Evolutionary conservation across 345 rosid genomes (phyloP), one percentile per base, ranked within the genome.

Genomic region (Lumnitzera littorea): DNA sequence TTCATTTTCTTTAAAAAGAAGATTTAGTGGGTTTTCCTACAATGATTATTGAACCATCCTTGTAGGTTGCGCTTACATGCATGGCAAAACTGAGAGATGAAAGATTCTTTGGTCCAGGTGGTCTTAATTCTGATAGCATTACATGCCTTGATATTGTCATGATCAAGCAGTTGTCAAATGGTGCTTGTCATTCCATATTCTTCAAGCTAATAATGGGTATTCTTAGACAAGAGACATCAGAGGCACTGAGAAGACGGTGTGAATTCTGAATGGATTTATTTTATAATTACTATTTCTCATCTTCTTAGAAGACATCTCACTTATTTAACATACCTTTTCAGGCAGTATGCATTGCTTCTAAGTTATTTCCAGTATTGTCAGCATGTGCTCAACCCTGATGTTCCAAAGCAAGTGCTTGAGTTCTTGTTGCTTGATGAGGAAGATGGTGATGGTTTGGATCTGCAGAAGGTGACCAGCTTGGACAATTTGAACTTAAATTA

Each of bases 31-130:
- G 43, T 36, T 36, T 36, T 36, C 43, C 11, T 36, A 7, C 43
- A 4, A 36, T 36, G 7, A 36, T 9, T 17, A 4, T 53, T 53
- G 24, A 53, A 53, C 24, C 20, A 15, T 13, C 46, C 65, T 69
- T 65, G 46, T 68, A 88, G 98, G 98, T 92, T 74, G 88, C 94
- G n/a, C 91, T 92, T 67, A 92, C 96, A 65, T 92, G 91, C 77
- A 89, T 92, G 87, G 98, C 97, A 57, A 87, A 92, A 62, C 78
- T 89, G 43, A 88, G 96, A 12, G 98, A 92, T 76, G 96, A 92
- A 72, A 87, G 88, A 63, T 89, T 84, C 73, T 63, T 78, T 54
- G 75, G 71, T 74, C 89, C 85, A 17, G 77, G 75, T 74, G 84
- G 81, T 67, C 70, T 83, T 61, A 83, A 64, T 77, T 81, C 91